Conservation (phyloP, 75 land plant genomes). For the Ceratopteris richardii region DNA sequence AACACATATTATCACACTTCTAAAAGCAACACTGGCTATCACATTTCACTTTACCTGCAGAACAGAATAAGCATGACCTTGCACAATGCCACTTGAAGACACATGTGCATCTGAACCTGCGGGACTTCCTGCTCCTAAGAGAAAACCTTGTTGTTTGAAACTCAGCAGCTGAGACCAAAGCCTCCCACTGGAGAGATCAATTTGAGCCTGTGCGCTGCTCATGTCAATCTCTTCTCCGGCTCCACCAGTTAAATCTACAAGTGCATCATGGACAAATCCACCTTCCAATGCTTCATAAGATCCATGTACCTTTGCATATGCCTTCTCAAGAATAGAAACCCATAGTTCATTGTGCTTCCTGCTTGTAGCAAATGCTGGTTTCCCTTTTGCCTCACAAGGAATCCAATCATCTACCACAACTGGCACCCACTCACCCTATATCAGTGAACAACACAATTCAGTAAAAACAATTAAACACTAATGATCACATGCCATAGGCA, state of each 20-base stretch:
- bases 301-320: conserved; percentile 97
- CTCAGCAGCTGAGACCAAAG: conserved; percentile 97
- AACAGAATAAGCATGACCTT: conserved; percentile 97
- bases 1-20: background rate
- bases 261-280: conserved; percentile 98
- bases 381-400: conserved; percentile 92
- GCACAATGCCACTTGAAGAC: conserved; percentile 98
- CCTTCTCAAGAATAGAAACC: conserved; percentile 97
- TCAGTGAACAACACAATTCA: no score
- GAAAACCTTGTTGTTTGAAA: conserved; percentile 93
- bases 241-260: conserved; percentile 98
- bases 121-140: conserved; percentile 98
- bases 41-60: conserved; percentile 60
- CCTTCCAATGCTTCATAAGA: conserved; percentile 99
- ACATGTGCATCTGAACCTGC: conserved; percentile 95
- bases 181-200: conserved; percentile 97
- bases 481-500: no score
- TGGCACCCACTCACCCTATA: conserved; percentile 99
- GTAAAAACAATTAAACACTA: background rate
- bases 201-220: conserved; percentile 86
- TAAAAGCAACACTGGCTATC: background rate
- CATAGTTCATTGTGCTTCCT: conserved; percentile 85
- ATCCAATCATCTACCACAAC: conserved; percentile 99
- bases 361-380: conserved; percentile 99
- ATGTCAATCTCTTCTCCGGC: conserved; percentile 99